Evolutionary conservation across 139 green algal genomes (phyloP), one percentile per base, ranked within the genome.

Genomic region (Tetradesmus obliquus): DNA sequence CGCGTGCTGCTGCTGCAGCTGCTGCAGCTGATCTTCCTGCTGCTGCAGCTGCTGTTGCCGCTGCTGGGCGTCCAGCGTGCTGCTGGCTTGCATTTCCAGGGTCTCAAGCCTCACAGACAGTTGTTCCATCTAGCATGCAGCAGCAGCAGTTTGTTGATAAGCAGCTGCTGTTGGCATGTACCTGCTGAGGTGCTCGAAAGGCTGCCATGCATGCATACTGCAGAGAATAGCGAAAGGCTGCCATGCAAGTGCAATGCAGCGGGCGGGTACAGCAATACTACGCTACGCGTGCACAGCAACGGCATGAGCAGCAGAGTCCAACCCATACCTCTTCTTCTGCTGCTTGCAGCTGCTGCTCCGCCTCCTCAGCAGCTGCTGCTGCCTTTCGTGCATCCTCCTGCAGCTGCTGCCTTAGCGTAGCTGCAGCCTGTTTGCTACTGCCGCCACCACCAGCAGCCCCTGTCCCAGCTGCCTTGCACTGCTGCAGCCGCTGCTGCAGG

Each of bases 401-500:
- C 71, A 55, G 55, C 86, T 84, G 89, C 22, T 84, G 62, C 79
- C 57, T 72, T 71, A 84, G 22, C 2, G 53, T 72, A 53, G 87
- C 87, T 60, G 81, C 81, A 24, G 54, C 54, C 24, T 54, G 54
- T 13, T 82, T 54, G 84, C 84, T 60, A 6, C 53, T 81, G 32
- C 54, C 13, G 55, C 62, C 58, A 51, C 32, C 57, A n/a, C 58
- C 32, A 71, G 4, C 3, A 32, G 15, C 58, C 24, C n/a, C 20
- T 74, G 57, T 24, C 53, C 62, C n/a, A 66, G 69, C 71, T 22
- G 84, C 17, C 10, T 55, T 79, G 24, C 84, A 55, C 84, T 60
- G 57, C 66, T 89, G 54, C 72, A 90, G 79, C 13, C 55, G 79
- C 24, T 55, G 51, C 66, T 86, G 87, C 87, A 84, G n/a, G 22